A percentile compares a stretch with the other conserved stretches of the same genome.
Evolutionary conservation across 2,329 filamentous ascomycete genomes (phyloP).

Genomic region (Fusarium piperis): DNA sequence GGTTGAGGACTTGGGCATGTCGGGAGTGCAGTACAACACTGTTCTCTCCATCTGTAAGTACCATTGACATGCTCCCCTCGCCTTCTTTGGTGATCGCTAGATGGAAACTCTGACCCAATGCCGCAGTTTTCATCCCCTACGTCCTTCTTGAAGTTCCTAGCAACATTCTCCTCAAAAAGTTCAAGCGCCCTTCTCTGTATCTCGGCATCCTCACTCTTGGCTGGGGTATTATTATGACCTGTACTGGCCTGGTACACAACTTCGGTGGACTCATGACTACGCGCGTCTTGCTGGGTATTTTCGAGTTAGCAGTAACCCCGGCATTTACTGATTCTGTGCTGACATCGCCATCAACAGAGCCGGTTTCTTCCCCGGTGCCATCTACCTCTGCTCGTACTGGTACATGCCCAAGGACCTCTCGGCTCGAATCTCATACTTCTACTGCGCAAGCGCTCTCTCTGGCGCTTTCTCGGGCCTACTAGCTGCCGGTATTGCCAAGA

Average conservation of each 20-base stretch:
- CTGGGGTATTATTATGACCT: slow-evolving; percentile 73
- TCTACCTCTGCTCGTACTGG: slow-evolving; percentile 82
- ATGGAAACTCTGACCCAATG: neutral
- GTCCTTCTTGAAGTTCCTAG: slow-evolving; percentile 40
- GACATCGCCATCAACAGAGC: slow-evolving; percentile 48
- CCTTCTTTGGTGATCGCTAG: neutral
- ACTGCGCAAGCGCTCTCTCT: slow-evolving; percentile 78
- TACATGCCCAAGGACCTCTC: slow-evolving; percentile 80
- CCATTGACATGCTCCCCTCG: slow-evolving; percentile 48
- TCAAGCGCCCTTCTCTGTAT: slow-evolving; percentile 38
- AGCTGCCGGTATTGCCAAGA: slow-evolving; percentile 72
- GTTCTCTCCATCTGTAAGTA: slow-evolving; percentile 67
- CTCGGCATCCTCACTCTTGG: slow-evolving; percentile 45
- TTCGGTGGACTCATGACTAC: slow-evolving; percentile 69
- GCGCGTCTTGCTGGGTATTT: slow-evolving; percentile 72
- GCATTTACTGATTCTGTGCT: neutral
- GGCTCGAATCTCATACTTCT: slow-evolving; percentile 78
- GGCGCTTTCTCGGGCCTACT: slow-evolving; percentile 78
- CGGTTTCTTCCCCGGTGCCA: slow-evolving; percentile 76
- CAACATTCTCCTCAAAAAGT: slow-evolving; percentile 41
- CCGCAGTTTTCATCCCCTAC: slow-evolving; percentile 34
- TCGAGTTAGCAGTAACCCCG: slow-evolving; percentile 55
- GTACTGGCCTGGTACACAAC: slow-evolving; percentile 68
- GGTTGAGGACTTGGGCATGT: slow-evolving; percentile 56
- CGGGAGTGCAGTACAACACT: slow-evolving; percentile 68